phyloP scores from a whole-genome alignment of 2,329 filamentous ascomycete species.

The Sclerotinia nivalis region DNA sequence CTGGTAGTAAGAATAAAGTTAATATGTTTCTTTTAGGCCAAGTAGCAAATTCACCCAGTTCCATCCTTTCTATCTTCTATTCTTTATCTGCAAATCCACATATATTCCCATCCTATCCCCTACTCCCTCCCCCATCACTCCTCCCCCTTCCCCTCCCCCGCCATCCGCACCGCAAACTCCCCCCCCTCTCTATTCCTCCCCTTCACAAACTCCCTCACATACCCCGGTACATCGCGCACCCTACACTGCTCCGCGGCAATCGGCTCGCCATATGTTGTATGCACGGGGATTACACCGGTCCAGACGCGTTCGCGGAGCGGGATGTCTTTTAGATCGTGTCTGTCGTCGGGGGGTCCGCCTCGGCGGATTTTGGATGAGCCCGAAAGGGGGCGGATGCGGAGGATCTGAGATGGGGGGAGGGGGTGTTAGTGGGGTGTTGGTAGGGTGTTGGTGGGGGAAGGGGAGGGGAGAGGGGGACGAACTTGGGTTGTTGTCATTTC shows the following conservation, averaged over 20 bases:
- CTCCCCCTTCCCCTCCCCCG: too few relatives aligned
- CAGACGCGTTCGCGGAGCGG: slow-evolving; percentile 49
- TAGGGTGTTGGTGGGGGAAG: background rate
- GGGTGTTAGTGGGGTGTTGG: background rate
- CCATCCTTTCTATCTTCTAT: too few relatives aligned
- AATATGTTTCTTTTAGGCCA: too few relatives aligned
- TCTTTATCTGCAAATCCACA: too few relatives aligned
- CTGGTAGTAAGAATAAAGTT: too few relatives aligned
- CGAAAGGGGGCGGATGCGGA: slow-evolving; percentile 66
- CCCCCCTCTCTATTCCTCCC: background rate
- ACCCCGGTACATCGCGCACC: slow-evolving; percentile 40
- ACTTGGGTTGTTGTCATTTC: slow-evolving; percentile 69
- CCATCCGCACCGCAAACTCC: slow-evolving; percentile 40
- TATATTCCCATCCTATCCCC: too few relatives aligned
- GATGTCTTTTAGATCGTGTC: slow-evolving; percentile 49
- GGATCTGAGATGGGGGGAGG: slow-evolving; percentile 51
- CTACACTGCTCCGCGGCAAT: slow-evolving; percentile 31
- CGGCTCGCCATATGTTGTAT: slow-evolving; percentile 55
- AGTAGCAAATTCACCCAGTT: too few relatives aligned
- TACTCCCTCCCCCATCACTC: too few relatives aligned
- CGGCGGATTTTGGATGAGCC: slow-evolving; percentile 75
- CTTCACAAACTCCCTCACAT: background rate
- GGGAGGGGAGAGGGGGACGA: background rate
- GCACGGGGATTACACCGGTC: slow-evolving; percentile 63
- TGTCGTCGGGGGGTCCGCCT: slow-evolving; percentile 61